These are phyloP conservation scores for Eucalyptus cloeziana DNA, from an alignment of 345 rosid species.

Conservation along the genomic window DNA sequence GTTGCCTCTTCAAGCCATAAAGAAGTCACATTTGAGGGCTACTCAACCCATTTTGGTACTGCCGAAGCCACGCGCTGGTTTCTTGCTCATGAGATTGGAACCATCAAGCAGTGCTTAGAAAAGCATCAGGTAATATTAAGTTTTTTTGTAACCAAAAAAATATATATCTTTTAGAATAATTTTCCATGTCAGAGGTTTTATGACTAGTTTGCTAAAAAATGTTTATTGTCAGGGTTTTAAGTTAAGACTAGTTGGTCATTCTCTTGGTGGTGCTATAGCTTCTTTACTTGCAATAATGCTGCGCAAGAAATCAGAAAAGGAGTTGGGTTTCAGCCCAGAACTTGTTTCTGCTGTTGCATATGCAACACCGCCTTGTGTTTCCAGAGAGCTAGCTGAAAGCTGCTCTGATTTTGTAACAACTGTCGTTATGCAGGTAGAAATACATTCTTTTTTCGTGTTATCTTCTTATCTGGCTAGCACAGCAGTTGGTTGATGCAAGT, in stretches of 20 bases:
- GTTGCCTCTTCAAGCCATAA: conserved; percentile 74
- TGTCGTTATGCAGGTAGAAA: conserved; percentile 83
- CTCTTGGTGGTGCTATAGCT: conserved; percentile 89
- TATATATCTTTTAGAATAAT: neutral
- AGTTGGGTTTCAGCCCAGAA: conserved; percentile 73
- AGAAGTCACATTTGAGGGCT: conserved; percentile 85
- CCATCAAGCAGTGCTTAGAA: conserved; percentile 57
- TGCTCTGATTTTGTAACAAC: conserved; percentile 82
- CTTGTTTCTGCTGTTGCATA: conserved; percentile 78
- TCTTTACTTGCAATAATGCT: conserved; percentile 81
- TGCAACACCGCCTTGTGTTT: conserved; percentile 93
- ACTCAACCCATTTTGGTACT: conserved; percentile 89
- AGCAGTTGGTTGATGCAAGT: neutral
- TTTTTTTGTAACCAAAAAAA: neutral
- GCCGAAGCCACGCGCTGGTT: conserved; percentile 98
- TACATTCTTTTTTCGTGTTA: neutral
- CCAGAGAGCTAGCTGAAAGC: conserved; percentile 76
- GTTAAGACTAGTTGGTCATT: conserved; percentile 94
- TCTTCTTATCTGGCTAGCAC: neutral
- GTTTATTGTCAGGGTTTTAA: conserved; percentile 74
- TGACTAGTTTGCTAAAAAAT: conserved; percentile 1
- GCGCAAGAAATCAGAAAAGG: conserved; percentile 48
- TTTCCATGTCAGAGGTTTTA: neutral
- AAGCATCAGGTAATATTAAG: conserved; percentile 40
- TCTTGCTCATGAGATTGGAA: conserved; percentile 64